Evolutionary conservation across 2,329 filamentous ascomycete genomes (phyloP).

Genomic region (Lachnellula hyalina): DNA sequence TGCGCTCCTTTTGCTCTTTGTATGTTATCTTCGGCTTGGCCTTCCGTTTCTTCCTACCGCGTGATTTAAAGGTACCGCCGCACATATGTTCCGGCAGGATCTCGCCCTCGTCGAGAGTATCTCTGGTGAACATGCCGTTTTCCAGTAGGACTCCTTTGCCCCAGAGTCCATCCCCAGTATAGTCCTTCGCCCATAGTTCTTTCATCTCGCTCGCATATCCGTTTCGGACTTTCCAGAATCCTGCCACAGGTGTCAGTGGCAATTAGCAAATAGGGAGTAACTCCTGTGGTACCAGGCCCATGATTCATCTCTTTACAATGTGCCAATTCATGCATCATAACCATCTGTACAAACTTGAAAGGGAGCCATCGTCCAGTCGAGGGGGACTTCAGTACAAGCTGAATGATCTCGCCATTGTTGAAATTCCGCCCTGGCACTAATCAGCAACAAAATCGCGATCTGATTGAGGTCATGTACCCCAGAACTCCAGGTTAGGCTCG

Average conservation of each 20-base stretch:
- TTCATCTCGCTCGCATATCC: conserved; percentile 67
- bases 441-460: not conserved
- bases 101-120: conserved; percentile 49
- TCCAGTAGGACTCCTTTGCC: conserved; percentile 61
- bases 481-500: conserved; percentile 76
- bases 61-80: conserved; percentile 69
- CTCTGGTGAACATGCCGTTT: conserved; percentile 54
- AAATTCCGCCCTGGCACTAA: conserved; percentile 75
- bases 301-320: conserved; percentile 94
- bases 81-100: conserved; percentile 67
- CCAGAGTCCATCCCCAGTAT: conserved; percentile 81
- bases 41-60: conserved; percentile 45
- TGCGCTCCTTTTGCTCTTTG: conserved; percentile 41
- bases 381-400: conserved; percentile 71
- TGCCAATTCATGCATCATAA: conserved; percentile 84
- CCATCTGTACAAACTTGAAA: conserved; percentile 82
- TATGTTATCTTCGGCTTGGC: conserved; percentile 39
- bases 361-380: conserved; percentile 67
- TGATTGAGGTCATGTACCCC: conserved; percentile 17
- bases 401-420: conserved; percentile 82
- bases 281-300: not conserved
- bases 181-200: conserved; percentile 61
- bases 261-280: not conserved
- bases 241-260: conserved; percentile 31
- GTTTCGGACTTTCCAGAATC: conserved; percentile 77